Conservation (phyloP, 2,329 filamentous ascomycete genomes). For the Arachnomyces sp. region DNA sequence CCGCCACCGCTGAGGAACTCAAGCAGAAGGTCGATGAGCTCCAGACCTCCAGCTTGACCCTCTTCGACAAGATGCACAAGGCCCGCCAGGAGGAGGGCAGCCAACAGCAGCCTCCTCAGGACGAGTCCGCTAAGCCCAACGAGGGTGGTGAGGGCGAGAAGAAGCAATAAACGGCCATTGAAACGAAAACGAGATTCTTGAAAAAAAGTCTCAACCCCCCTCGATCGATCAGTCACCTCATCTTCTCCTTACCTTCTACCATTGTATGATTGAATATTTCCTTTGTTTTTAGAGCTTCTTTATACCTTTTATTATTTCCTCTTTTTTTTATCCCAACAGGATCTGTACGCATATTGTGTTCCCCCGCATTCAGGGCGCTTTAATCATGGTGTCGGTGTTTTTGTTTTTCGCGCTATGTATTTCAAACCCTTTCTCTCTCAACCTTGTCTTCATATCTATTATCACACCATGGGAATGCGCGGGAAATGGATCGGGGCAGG, state of each 20-base stretch:
- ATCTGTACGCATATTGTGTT: slow-evolving; percentile 29
- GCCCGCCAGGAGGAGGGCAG: slow-evolving; percentile 62
- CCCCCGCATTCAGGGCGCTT: slow-evolving; percentile 6
- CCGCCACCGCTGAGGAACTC: slow-evolving; percentile 78
- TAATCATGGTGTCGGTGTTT: slow-evolving; percentile 23
- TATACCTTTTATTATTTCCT: slow-evolving; percentile 11
- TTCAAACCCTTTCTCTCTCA: slow-evolving; percentile 8
- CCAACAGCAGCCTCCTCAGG: slow-evolving; percentile 42
- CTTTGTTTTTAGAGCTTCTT: slow-evolving; percentile 5
- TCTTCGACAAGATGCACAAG: slow-evolving; percentile 99
- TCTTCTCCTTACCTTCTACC: slow-evolving; percentile 5
- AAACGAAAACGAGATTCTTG: neutral
- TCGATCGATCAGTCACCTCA: neutral
- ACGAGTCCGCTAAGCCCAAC: slow-evolving; percentile 34
- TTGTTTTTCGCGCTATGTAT: slow-evolving; percentile 25
- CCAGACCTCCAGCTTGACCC: slow-evolving; percentile 86
- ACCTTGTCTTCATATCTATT: slow-evolving; percentile 21
- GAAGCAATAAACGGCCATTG: slow-evolving; percentile 49
- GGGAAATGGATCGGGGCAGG: neutral
- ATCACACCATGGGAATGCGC: slow-evolving; percentile 10
- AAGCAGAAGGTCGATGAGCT: slow-evolving; percentile 99
- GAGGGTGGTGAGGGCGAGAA: slow-evolving; percentile 49
- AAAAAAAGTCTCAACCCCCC: neutral
- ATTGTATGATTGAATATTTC: slow-evolving; percentile 10
- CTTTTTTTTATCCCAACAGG: slow-evolving; percentile 18